Evolutionary conservation across 495 filamentous ascomycete genomes (phyloP).

Genomic region (Aspergillus olivimuriae): DNA sequence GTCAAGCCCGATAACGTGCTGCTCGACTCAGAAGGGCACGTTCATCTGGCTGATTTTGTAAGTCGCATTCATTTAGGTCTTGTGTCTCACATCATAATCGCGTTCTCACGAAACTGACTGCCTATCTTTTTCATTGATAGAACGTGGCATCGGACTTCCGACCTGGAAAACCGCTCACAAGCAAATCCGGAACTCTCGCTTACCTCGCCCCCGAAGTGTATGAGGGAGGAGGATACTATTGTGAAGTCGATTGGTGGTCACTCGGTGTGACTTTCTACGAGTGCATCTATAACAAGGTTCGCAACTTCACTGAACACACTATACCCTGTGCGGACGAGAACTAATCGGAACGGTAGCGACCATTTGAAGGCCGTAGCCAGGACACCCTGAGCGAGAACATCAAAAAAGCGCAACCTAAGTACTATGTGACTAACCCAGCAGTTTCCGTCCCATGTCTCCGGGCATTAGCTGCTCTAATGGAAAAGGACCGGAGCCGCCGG

Average conservation of each 20-base stretch:
- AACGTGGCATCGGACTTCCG: constrained; percentile 94
- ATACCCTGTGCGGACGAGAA: background rate
- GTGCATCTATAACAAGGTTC: constrained; percentile 97
- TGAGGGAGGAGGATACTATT: constrained; percentile 74
- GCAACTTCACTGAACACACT: constrained; percentile 12
- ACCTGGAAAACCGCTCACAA: constrained; percentile 75
- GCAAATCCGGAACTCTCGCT: constrained; percentile 93
- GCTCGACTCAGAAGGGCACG: constrained; percentile 88
- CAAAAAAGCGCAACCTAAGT: constrained; percentile 74
- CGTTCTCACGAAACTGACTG: no score
- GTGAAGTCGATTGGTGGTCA: constrained; percentile 97
- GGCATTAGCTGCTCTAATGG: constrained; percentile 73
- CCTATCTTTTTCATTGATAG: constrained; percentile 34
- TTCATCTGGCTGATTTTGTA: constrained; percentile 97
- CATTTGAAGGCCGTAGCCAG: constrained; percentile 84
- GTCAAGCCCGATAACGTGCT: constrained; percentile 97
- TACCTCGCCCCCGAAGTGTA: constrained; percentile 97
- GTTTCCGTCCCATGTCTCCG: constrained; percentile 82
- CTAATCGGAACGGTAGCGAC: constrained; percentile 53
- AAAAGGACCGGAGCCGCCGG: constrained; percentile 70
- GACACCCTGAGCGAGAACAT: constrained; percentile 75
- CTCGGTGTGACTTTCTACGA: constrained; percentile 95
- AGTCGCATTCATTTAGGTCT: constrained; percentile 27
- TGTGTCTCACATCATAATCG: no score
- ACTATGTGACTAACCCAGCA: constrained; percentile 80